Conservation (phyloP, 495 filamentous ascomycete species). For the Aspergillus bridgeri region DNA sequence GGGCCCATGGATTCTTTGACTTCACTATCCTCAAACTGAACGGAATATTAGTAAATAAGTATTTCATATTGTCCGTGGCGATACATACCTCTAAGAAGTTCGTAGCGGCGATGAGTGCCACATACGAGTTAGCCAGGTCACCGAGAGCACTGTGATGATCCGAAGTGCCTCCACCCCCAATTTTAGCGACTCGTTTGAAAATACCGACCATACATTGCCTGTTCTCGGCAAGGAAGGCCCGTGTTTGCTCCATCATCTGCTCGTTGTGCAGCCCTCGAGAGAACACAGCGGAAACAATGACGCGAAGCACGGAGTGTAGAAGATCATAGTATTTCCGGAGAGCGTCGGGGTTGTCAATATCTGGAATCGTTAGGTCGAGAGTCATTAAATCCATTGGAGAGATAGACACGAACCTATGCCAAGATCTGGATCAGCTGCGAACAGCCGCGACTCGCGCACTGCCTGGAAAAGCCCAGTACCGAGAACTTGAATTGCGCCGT, state of each 20-base stretch:
- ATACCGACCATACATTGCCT: conserved; percentile 75
- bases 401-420: conserved; percentile 60
- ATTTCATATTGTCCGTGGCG: background rate
- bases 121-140: conserved; percentile 59
- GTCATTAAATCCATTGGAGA: background rate
- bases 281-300: conserved; percentile 75
- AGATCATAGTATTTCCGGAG: conserved; percentile 79
- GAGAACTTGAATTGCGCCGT: conserved; percentile 75
- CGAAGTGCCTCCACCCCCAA: conserved; percentile 52
- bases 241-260: conserved; percentile 66
- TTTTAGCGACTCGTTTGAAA: conserved; percentile 85
- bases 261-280: conserved; percentile 78
- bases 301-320: conserved; percentile 73
- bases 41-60: background rate
- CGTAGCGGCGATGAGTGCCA: conserved; percentile 55
- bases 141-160: conserved; percentile 41
- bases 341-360: conserved; percentile 65
- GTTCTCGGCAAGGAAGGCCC: conserved; percentile 74
- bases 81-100: conserved; percentile 58
- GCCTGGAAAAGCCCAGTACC: conserved; percentile 86
- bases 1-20: conserved; percentile 29
- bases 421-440: conserved; percentile 89
- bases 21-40: conserved; percentile 43
- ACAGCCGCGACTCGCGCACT: conserved; percentile 73
- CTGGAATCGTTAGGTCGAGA: conserved; percentile 29